Base-by-base conservation (phyloP, 2,329 filamentous ascomycete species). In the Xylariomycetidae sp. region DNA sequence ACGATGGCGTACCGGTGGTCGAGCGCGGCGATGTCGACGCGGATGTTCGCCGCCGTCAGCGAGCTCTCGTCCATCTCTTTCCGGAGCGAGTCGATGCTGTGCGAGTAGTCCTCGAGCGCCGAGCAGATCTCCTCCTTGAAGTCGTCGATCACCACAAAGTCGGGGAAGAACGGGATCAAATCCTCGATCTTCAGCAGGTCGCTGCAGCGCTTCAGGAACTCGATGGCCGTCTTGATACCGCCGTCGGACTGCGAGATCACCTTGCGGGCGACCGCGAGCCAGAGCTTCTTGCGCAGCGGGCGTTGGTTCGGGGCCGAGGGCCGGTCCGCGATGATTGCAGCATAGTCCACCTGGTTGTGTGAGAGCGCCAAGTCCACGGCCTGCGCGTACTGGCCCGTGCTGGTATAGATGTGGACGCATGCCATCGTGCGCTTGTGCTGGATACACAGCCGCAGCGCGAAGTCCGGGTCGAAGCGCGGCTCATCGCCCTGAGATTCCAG, bases 121-220 rank as follows among this genome's bases (percentile, higher is more conserved):
- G 79, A 72, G 63, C 92, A 98, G 23, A 98, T 97, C 58, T 98
- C 92, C 44, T 97, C 89, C 57, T 97, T 96, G 73, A 98, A 98
- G 59, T 97, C 92, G 56, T 98, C 92, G 42, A 98, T 97, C 32
- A 97, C 85, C 16, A 97, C 88, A 56, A 98, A 98, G 58, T 98
- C 92, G 0, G 92, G 92, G 64, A 98, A 98, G 68, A 98, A 96
- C 0, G 92, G 92, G 25, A 98, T 97, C 18, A 98, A 66, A 53
- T 98, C 92, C 63, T 98, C 92, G 44, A 98, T 98, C 43, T 85
- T 83, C 30, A 98, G 76, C 10, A 97, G 72, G 40, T 96, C 88
- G n/a, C n/a, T n/a, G 57, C 90, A 96, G 8, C 88, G 82, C 48
- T 88, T 87, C 10, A 97, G 72, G 54, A 98, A 96, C 41, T 94